These are phyloP conservation scores for Mentha longifolia DNA, from an alignment of 257 asterid species.

Conservation along the genomic window DNA sequence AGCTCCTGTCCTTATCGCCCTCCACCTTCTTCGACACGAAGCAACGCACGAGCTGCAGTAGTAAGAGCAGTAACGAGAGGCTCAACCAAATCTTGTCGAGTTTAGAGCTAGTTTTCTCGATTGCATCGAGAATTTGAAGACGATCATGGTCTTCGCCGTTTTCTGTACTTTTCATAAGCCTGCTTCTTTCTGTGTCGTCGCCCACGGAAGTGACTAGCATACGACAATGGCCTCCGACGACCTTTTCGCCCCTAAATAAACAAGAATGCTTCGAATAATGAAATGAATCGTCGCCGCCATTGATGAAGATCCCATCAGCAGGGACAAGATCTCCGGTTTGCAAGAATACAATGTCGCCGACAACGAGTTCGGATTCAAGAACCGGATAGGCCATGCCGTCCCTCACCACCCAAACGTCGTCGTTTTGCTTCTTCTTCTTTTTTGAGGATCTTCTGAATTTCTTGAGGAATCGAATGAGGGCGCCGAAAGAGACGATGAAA, in stretches of 20 bases:
- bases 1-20: conserved; percentile 17
- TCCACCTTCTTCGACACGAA: conserved; percentile 32
- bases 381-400: conserved; percentile 18
- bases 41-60: conserved; percentile 43
- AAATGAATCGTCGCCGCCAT: background rate
- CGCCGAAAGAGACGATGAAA: conserved; percentile 24
- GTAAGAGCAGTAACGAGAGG: conserved; percentile 39
- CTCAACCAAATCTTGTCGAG: conserved; percentile 45
- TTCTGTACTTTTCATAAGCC: conserved; percentile 13
- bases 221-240: conserved; percentile 37
- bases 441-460: conserved; percentile 7
- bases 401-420: conserved; percentile 33
- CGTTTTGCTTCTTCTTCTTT: conserved; percentile 8
- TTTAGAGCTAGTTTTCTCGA: conserved; percentile 36
- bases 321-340: conserved; percentile 44
- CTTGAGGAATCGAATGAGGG: conserved; percentile 28
- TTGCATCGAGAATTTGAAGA: conserved; percentile 23
- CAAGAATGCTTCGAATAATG: too few relatives aligned
- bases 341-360: conserved; percentile 46
- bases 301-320: conserved; percentile 47
- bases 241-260: conserved; percentile 32
- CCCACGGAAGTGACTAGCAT: conserved; percentile 53
- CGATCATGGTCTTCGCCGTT: background rate
- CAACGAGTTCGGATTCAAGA: conserved; percentile 42
- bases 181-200: conserved; percentile 43